Evolutionary conservation across 805 yeast genomes (phyloP).

Genomic region (Candida sphagnicola): DNA sequence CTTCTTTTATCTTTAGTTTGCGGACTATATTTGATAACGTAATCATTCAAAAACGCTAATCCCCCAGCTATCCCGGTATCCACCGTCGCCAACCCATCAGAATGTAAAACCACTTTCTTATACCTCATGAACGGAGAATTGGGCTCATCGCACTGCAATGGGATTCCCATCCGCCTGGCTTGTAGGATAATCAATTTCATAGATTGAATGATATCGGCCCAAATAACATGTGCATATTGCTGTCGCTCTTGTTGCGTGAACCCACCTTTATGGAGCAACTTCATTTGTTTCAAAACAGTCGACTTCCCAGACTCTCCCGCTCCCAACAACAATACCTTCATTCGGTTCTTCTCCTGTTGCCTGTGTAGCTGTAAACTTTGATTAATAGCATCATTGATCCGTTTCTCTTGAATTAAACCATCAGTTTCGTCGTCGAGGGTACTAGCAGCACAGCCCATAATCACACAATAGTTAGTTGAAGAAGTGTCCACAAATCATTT

Average conservation of each 20-base stretch:
- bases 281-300: conserved; percentile 86
- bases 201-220: conserved; percentile 86
- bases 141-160: conserved; percentile 60
- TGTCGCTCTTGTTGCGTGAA: conserved; percentile 74
- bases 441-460: conserved; percentile 73
- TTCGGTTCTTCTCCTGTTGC: conserved; percentile 52
- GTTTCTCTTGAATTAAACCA: conserved; percentile 50
- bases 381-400: conserved; percentile 61
- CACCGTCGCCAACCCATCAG: conserved; percentile 57
- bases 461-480: not conserved
- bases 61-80: conserved; percentile 70
- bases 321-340: conserved; percentile 76
- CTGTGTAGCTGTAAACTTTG: conserved; percentile 51
- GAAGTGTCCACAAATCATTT: no score
- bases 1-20: conserved; percentile 49
- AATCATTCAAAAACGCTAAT: conserved; percentile 55
- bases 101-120: conserved; percentile 49
- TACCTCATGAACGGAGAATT: conserved; percentile 40
- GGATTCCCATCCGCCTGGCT: conserved; percentile 62
- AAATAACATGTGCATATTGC: conserved; percentile 81
- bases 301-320: conserved; percentile 96
- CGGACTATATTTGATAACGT: conserved; percentile 59
- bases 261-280: conserved; percentile 79
- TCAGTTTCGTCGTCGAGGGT: conserved; percentile 43
- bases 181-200: conserved; percentile 76